Base-by-base conservation (phyloP, 768 basidiomycete genomes). In the Amanita molliuscula region DNA sequence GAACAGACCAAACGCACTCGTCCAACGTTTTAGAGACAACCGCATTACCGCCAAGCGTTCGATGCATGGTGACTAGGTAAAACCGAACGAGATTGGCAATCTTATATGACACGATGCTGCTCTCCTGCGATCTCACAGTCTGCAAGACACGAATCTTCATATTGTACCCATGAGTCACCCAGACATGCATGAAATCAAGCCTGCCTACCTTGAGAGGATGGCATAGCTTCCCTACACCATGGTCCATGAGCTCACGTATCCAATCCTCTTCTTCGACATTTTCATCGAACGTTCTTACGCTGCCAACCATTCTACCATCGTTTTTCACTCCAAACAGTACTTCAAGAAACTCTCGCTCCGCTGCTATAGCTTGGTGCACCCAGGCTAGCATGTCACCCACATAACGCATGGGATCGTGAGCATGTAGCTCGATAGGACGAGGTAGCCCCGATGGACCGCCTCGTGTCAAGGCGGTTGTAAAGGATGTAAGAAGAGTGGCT, bases 321-420 rank as follows among this genome's bases (percentile, higher is more conserved):
- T 68, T 72, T 46, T 73, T 76, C 44, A 92, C 58, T 5, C 78
- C 85, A 54, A 98, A 97, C 21, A 98, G 64, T 29, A 80, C 74
- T 59, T 97, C 93, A 18, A 99, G 74, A 58, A 94, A 93, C 67
- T 98, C 96, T 38, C 84, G 84, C 60, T 99, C 96, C 1, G 88
- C 88, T 0, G 96, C 96, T 53, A 96, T 91, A 0, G 86, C 79
- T 54, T 98, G 95, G 65, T 99, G 95, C 0, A 97, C 83, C 95
- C 95, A 97, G 0, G 94, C 95, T 6, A 98, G 80, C 89, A 98
- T 98, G 65, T 98, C 95, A 11, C 96, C 96, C 11, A 95, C 82
- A 61, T 99, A 99, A 28, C 95, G 82, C 56, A 92, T 76, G 0
- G 96, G 95, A 62, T 99, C 96, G 58, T 99, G 96, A 0, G 96